Base-by-base conservation (phyloP, 192 early-diverging fungal genomes). In the Mortierella hygrophila region DNA sequence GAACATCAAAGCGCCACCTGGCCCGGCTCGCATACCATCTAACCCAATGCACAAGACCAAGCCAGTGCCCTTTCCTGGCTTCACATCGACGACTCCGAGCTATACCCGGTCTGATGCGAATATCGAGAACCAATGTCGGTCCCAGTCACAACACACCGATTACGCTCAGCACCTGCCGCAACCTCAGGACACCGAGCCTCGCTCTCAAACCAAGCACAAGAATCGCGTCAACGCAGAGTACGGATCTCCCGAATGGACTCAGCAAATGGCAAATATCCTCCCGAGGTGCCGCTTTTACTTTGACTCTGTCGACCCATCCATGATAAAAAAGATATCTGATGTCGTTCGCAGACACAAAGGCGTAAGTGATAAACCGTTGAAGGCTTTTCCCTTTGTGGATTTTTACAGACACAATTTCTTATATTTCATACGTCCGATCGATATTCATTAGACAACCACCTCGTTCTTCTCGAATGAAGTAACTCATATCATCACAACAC, bases 381-480 rank as follows among this genome's bases (percentile, higher is more conserved):
- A 13, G 23, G 5, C 46, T 10, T 26, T 13, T 26, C 23, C 1
- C 8, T 47, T 16, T 49, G 13, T 49, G 1, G 1, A 38, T 26
- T 9, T 70, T 41, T 20, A 21, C 41, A 3, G 4, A 21, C 1
- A 42, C 7, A 15, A 29, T 3, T 32, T 29, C 37, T 76, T 21
- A 42, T 4, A 2, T 16, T 49, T 20, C 52, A 54, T 60, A 37
- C 9, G 8, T 40, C 16, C n/a, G 6, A n/a, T 41, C 4, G 38
- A 49, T n/a, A 41, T 63, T 26, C 3, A 29, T n/a, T 47, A 85
- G 82, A 41, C 69, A 10, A 47, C 75, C 8, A 42, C 82, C 0
- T 79, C 41, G 55, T 85, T 85, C 77, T 85, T 79, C 32, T 85
- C 82, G 18, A 79, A 54, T 37, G 78, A 79, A 13, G 82, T 85